Evolutionary conservation across 345 rosid species (phyloP), one percentile per base, ranked within the genome.

Genomic region (Kandelia obovata): DNA sequence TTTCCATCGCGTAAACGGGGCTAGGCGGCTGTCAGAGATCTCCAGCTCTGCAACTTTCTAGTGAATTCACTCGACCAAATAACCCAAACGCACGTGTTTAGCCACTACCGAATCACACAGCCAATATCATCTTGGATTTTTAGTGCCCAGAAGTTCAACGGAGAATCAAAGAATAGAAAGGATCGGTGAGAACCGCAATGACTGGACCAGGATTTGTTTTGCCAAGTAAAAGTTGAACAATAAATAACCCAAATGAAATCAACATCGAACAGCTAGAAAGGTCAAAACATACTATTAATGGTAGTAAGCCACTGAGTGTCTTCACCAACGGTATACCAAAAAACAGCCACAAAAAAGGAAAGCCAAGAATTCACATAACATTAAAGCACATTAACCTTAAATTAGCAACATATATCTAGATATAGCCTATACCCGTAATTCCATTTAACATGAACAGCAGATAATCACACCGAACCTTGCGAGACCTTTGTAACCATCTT

Each of bases 401-500:
- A 74, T 53, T 64, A 56, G 28, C 8, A 62, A 56, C 65, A 69
- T 46, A 58, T 16, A 47, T 61, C 66, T 73, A 53, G 49, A 58
- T 68, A 35, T 27, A 53, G 55, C 25, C 43, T 37, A 35, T 26
- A 15, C 35, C 16, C 6, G 35, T 37, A 20, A 71, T 39, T 28
- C 5, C 37, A 23, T 28, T 20, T 30, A 51, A 37, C 7, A 32
- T 37, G 23, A 16, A 58, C 35, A 10, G 26, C 67, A 58, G 37
- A 23, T 51, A 35, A 55, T 83, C 75, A 78, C 68, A 70, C 70
- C 30, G 79, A 85, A 5, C 71, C 72, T 64, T 82, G 86, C 47
- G 90, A 65, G 58, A 72, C 75, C 67, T 83, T 84, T 7, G 67
- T 71, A 46, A 66, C 70, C 57, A 60, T 71, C 77, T 84, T 84